These are phyloP conservation scores for Mucor sp. DNA, from an alignment of 371 early-diverging fungal genomes.

Conservation along the genomic window DNA sequence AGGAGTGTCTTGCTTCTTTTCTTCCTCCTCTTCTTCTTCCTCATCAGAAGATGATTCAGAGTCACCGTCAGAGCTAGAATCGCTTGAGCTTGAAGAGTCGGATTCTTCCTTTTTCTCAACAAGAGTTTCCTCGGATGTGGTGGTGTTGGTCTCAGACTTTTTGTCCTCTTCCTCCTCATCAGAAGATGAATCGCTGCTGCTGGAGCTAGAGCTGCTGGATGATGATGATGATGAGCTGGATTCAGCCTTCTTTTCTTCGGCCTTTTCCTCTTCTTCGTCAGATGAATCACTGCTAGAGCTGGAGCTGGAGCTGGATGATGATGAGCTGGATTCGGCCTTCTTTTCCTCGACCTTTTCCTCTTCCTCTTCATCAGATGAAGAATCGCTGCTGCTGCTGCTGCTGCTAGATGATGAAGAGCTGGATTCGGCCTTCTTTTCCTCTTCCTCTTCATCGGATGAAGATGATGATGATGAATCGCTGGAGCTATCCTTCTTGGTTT, in stretches of 20 bases:
- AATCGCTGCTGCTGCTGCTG: constrained; percentile 20
- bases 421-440: neutral
- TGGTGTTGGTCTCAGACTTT: constrained; percentile 11
- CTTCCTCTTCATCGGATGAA: neutral
- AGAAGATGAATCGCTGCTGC: constrained; percentile 18
- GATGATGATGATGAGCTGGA: constrained; percentile 6
- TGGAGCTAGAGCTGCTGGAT: constrained; percentile 8
- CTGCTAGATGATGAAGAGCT: neutral
- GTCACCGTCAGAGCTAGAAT: constrained; percentile 21
- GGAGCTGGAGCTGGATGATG: neutral
- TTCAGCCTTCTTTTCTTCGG: constrained; percentile 20
- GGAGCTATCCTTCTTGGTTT: neutral
- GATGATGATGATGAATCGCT: neutral
- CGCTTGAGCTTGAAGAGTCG: constrained; percentile 7
- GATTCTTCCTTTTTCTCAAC: neutral
- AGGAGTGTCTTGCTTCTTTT: constrained; percentile 20
- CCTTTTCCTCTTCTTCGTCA: constrained; percentile 24
- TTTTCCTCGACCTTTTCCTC: constrained; percentile 15
- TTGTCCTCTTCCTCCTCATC: constrained; percentile 21
- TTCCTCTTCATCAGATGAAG: constrained; percentile 18
- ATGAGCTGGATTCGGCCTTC: constrained; percentile 11
- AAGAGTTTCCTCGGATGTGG: constrained; percentile 4
- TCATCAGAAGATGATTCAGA: constrained; percentile 21
- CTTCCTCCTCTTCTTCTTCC: constrained; percentile 15
- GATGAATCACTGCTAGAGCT: constrained; percentile 9